Base-by-base conservation (phyloP, 2,329 filamentous ascomycete genomes). In the Venturia nashicola region DNA sequence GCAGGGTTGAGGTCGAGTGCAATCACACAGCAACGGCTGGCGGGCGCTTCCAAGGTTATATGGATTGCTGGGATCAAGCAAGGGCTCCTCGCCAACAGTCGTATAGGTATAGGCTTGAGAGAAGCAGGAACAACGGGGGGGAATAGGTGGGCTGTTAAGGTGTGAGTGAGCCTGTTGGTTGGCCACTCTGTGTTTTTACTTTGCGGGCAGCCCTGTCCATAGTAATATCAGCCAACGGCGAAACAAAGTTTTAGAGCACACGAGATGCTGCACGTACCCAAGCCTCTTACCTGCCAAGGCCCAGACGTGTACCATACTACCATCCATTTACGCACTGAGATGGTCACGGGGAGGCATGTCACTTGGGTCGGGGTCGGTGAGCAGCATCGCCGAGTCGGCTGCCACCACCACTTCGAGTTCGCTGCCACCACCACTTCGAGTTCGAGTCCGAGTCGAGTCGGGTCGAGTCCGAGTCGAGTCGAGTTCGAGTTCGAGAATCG, bases 241-340 rank as follows among this genome's bases (percentile, higher is more conserved):
- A 57, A 57, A 57, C 51, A 57, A 57, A 57, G 51, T 57, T 57
- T 57, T 14, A 57, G n/a, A 27, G 32, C 23, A 55, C 48, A 55
- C 48, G 44, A 20, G n/a, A 34, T 34, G 27, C 48, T 36, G 27
- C 51, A 34, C 46, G 46, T 36, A 11, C 51, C 32, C 14, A 57
- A 57, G 51, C 51, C 51, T 57, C 51, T 14, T 57, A 27, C 51
- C 51, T 14, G 51, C 51, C 51, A 57, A 57, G 51, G 4, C 27
- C 27, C n/a, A n/a, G n/a, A n/a, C n/a, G n/a, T n/a, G n/a, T n/a
- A n/a, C n/a, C n/a, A n/a, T n/a, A n/a, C n/a, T n/a, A n/a, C n/a
- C n/a, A n/a, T n/a, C n/a, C n/a, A n/a, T n/a, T n/a, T n/a, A n/a
- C n/a, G n/a, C n/a, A n/a, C n/a, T n/a, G n/a, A n/a, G n/a, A n/a